phyloP scores from a whole-genome alignment of 495 filamentous ascomycete species.

The Tuber umbilicatum region DNA sequence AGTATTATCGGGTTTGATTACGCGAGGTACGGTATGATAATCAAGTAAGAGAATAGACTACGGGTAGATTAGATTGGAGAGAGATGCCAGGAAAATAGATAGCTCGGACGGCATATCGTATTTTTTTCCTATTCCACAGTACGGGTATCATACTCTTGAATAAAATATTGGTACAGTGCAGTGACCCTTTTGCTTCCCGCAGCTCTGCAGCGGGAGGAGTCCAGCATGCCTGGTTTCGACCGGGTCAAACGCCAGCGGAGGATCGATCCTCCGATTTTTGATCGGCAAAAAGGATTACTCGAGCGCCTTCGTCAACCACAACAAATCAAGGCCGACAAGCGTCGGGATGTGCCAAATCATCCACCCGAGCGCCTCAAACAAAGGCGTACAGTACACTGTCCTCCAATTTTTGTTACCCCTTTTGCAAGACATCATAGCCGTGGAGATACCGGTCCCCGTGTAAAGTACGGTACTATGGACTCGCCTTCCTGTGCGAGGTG shows the following conservation, averaged over 20 bases:
- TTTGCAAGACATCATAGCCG: not conserved
- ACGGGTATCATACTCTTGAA: too few species aligned
- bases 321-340: not conserved
- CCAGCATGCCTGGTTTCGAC: not conserved
- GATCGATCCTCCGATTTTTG: not conserved
- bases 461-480: not conserved
- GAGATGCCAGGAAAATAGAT: not conserved
- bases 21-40: conserved; percentile 45
- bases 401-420: not conserved
- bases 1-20: conserved; percentile 38
- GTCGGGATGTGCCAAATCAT: not conserved
- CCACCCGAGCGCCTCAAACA: not conserved
- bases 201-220: not conserved
- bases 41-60: conserved; percentile 23
- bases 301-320: not conserved
- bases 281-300: not conserved
- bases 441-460: too few species aligned
- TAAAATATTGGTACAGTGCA: not conserved
- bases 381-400: too few species aligned
- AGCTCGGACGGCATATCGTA: not conserved
- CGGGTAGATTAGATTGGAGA: not conserved
- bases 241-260: not conserved
- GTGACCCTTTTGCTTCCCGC: not conserved
- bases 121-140: not conserved
- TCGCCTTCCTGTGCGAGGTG: not conserved